Percentiles rank a stretch among this genome's conserved stretches.
phyloP scores from a whole-genome alignment of 1,139 yeast genomes.

The Candida sp. region DNA sequence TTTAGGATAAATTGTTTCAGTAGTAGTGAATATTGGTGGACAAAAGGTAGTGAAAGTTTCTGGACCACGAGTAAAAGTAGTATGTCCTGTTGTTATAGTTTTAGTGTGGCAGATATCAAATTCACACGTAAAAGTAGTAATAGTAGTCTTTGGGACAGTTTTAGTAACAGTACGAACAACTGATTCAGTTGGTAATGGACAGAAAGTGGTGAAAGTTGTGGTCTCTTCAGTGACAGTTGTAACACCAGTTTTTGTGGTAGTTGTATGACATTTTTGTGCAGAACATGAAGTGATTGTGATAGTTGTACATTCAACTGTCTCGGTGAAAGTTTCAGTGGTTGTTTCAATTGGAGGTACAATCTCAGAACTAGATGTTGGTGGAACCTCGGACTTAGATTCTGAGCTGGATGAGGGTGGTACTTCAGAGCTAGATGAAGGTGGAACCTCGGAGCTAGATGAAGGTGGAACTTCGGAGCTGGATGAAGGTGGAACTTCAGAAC shows the following conservation, averaged over 20 bases:
- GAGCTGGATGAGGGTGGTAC: slow-evolving; percentile 3
- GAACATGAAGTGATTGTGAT: slow-evolving; percentile 2
- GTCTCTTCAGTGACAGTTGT: slow-evolving; percentile 6
- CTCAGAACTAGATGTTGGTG: neutral
- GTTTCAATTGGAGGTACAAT: too few relatives aligned
- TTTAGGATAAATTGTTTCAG: neutral
- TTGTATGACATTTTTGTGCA: slow-evolving; percentile 2
- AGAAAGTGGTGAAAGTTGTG: neutral
- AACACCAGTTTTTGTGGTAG: slow-evolving; percentile 1
- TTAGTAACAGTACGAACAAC: slow-evolving; percentile 1
- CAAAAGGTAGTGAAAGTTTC: slow-evolving; percentile 3
- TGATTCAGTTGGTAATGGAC: slow-evolving; percentile 7
- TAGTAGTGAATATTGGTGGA: slow-evolving; percentile 2
- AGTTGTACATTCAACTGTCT: slow-evolving; percentile 19
- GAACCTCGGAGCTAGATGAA: neutral
- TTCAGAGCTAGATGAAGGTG: neutral
- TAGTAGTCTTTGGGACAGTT: slow-evolving; percentile 1
- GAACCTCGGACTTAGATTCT: neutral
- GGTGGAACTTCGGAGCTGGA: neutral
- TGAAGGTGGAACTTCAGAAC: neutral
- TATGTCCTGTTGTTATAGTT: neutral
- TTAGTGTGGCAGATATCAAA: neutral
- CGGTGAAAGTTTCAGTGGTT: slow-evolving; percentile 6
- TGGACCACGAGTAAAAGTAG: slow-evolving; percentile 2
- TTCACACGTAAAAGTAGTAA: slow-evolving; percentile 1